A percentile compares a stretch with the other conserved stretches of the same genome.
Conservation (phyloP, 2,329 filamentous ascomycete genomes). For the Venturia effusa region DNA sequence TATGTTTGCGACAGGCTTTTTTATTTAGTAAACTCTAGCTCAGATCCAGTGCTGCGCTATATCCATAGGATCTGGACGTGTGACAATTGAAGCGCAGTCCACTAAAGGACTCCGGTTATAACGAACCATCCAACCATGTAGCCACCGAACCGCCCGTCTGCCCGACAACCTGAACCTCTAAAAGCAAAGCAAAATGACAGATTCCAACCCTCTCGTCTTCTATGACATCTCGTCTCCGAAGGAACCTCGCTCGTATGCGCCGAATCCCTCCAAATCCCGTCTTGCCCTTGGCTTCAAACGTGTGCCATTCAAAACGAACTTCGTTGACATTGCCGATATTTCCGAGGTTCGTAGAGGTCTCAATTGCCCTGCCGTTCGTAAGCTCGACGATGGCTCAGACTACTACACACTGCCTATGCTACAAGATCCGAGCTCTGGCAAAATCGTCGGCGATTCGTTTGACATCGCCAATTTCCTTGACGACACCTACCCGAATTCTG, state of each 20-base stretch:
- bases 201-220: constrained; percentile 25
- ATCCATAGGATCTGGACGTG: too few species aligned
- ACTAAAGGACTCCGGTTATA: neutral
- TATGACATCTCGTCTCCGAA: constrained; percentile 38
- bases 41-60: too few species aligned
- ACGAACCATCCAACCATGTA: too few species aligned
- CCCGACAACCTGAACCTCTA: too few species aligned
- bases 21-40: too few species aligned
- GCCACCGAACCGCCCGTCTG: too few species aligned
- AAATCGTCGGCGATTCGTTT: constrained; percentile 49
- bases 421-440: constrained; percentile 31
- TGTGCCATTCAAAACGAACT: constrained; percentile 38
- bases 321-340: constrained; percentile 45
- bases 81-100: too few species aligned
- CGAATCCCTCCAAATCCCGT: constrained; percentile 43
- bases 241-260: constrained; percentile 29
- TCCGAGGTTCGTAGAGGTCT: constrained; percentile 36
- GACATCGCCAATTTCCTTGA: constrained; percentile 54
- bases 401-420: constrained; percentile 52
- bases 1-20: neutral
- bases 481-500: constrained; percentile 36
- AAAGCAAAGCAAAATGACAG: constrained; percentile 16
- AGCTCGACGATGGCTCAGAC: constrained; percentile 44
- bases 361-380: constrained; percentile 39
- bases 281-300: constrained; percentile 40